Conservation (phyloP, 1,139 yeast genomes). For the Zygotorulaspora mrakii region DNA sequence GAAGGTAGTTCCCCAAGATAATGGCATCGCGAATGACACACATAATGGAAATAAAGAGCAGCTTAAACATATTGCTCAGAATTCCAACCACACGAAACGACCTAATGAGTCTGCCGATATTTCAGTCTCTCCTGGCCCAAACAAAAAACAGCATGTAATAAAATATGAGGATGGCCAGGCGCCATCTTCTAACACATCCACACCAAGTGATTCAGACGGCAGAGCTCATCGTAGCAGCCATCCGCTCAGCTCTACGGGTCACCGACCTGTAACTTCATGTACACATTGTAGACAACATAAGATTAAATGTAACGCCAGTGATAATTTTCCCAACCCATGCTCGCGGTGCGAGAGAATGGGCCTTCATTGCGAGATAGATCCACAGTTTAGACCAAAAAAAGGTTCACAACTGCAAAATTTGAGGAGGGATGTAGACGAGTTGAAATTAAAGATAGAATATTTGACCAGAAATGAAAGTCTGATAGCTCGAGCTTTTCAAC, state of each 20-base stretch:
- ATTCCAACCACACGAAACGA: neutral
- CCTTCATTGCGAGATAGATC: conserved; percentile 82
- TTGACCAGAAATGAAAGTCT: conserved; percentile 66
- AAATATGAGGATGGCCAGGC: conserved; percentile 9
- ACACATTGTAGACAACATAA: conserved; percentile 94
- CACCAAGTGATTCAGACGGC: conserved; percentile 5
- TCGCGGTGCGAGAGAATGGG: conserved; percentile 77
- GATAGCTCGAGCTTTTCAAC: conserved; percentile 57
- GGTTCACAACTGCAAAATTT: conserved; percentile 85
- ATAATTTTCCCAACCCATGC: conserved; percentile 78
- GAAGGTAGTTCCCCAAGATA: neutral
- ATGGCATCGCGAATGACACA: neutral
- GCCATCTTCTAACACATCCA: conserved; percentile 4
- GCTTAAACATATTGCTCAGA: neutral
- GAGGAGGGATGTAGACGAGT: conserved; percentile 78
- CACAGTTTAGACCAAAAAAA: conserved; percentile 84
- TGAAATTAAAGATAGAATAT: conserved; percentile 73
- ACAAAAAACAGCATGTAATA: conserved; percentile 1
- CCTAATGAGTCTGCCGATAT: neutral
- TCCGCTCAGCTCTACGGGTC: conserved; percentile 42
- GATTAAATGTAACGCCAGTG: conserved; percentile 87
- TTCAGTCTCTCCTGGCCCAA: neutral
- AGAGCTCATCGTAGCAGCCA: conserved; percentile 4
- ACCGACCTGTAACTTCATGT: conserved; percentile 87
- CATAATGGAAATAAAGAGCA: neutral